Evolutionary conservation across 306 rosid species (phyloP), one percentile per base, ranked within the genome.

Genomic region (Malus asiatica): DNA sequence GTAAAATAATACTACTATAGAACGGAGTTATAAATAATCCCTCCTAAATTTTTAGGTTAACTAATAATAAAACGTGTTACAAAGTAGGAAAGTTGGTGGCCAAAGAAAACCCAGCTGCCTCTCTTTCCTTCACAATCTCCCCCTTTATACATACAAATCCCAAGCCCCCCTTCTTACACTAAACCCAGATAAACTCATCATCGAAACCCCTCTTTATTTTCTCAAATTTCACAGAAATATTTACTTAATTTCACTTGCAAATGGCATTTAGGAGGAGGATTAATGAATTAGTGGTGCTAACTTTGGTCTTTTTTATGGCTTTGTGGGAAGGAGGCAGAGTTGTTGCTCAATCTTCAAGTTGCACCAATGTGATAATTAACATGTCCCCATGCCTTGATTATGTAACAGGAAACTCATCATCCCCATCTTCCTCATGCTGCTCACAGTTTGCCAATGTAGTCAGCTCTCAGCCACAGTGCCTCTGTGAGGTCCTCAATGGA

Each of bases 391-490:
- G 97, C 82, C 86, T 92, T 0, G 66, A 81, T 76, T 89, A 87
- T 71, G 72, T 88, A 3, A 78, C 85, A 0, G 90, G 93, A 11
- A 89, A 88, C 44, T 71, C 96, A 23, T 85, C 93, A 9, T 81
- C 74, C 5, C 93, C 91, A 18, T 79, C 88, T 32, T 83, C 90
- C 58, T 59, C 69, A 10, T 92, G 96, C 68, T 89, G 97, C 87
- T 29, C 90, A 61, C 89, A 89, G 76, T 87, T 92, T 25, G 77
- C 84, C 3, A 78, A 14, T 65, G 93, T 89, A 12, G 89, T 89
- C 25, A 83, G 80, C 11, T 88, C 95, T 33, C 87, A 88, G 33
- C 89, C 97, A 67, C 68, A 73, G 74, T 91, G 95, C 74, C 72
- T 89, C 40, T 89, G 93, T 75, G 78, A 83, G 81, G 89, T 81